Conservation (phyloP, 108 stramenopile species). For the Cyclostephanos invisitatus region DNA sequence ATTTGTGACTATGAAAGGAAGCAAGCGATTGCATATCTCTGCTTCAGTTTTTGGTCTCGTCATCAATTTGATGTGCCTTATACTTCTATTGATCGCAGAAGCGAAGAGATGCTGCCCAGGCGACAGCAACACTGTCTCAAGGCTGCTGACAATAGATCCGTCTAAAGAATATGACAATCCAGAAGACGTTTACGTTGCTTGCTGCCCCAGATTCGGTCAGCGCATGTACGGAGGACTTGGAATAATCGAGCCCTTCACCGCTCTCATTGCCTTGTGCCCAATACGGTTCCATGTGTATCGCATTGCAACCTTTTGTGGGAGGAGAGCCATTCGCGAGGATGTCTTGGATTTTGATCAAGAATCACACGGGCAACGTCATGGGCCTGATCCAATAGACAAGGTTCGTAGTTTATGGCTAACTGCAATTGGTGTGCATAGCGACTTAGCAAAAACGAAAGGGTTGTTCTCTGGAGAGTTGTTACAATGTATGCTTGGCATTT, state of each 20-base stretch:
- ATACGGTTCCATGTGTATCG: slow-evolving; percentile 52
- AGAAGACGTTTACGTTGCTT: neutral
- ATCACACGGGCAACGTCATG: slow-evolving; percentile 25
- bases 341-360: slow-evolving; percentile 7
- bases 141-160: slow-evolving; percentile 8
- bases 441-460: slow-evolving; percentile 74
- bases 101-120: slow-evolving; percentile 62
- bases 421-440: slow-evolving; percentile 68
- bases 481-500: slow-evolving; percentile 87
- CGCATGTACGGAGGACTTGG: slow-evolving; percentile 75
- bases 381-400: slow-evolving; percentile 38
- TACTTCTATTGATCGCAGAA: slow-evolving; percentile 67
- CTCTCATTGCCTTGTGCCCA: slow-evolving; percentile 63
- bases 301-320: slow-evolving; percentile 21
- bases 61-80: slow-evolving; percentile 52
- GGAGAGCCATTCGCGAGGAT: slow-evolving; percentile 10
- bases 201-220: slow-evolving; percentile 60
- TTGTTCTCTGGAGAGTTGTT: slow-evolving; percentile 77
- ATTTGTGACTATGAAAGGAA: slow-evolving; percentile 14
- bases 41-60: slow-evolving; percentile 58
- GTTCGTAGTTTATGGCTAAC: slow-evolving; percentile 75
- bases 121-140: slow-evolving; percentile 7
- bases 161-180: neutral
- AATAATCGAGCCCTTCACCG: slow-evolving; percentile 73
- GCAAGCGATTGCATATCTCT: slow-evolving; percentile 7